Evolutionary conservation across 805 yeast genomes (phyloP).

Genomic region (Saturnispora besseyi): DNA sequence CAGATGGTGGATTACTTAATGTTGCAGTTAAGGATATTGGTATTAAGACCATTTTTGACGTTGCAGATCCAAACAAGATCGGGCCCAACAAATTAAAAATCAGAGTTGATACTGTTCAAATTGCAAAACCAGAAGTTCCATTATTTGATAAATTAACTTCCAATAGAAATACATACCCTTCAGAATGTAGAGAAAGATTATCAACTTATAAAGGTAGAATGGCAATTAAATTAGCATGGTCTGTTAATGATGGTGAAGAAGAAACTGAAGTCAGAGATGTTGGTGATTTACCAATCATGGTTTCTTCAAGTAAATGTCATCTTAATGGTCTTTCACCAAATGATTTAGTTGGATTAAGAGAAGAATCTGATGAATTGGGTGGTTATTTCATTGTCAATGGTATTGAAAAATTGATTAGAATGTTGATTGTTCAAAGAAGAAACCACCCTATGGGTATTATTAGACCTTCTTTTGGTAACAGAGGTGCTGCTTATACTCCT

Average conservation of each 20-base stretch:
- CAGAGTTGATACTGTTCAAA: constrained; percentile 82
- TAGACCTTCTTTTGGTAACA: constrained; percentile 87
- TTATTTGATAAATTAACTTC: constrained; percentile 62
- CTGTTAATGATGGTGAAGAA: constrained; percentile 82
- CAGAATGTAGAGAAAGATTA: constrained; percentile 87
- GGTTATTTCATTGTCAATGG: constrained; percentile 96
- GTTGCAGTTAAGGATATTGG: constrained; percentile 87
- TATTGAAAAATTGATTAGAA: constrained; percentile 90
- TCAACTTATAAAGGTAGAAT: constrained; percentile 71
- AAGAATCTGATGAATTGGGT: constrained; percentile 93
- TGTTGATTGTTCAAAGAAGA: constrained; percentile 96
- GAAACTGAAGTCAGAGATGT: constrained; percentile 76
- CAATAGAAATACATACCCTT: constrained; percentile 73
- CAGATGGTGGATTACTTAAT: constrained; percentile 76
- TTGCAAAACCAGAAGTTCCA: constrained; percentile 76
- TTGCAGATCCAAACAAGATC: constrained; percentile 52
- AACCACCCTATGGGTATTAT: constrained; percentile 97
- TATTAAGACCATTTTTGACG: constrained; percentile 73
- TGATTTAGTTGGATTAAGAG: constrained; percentile 67
- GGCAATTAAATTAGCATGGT: constrained; percentile 72
- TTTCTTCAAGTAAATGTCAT: constrained; percentile 86
- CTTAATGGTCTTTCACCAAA: constrained; percentile 74
- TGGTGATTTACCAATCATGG: constrained; percentile 88
- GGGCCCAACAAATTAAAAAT: constrained; percentile 75
- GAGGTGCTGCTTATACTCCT: constrained; percentile 85